Evolutionary conservation across 1,139 yeast species (phyloP), one percentile per base, ranked within the genome.

Genomic region (Scheffersomyces lignicola): DNA sequence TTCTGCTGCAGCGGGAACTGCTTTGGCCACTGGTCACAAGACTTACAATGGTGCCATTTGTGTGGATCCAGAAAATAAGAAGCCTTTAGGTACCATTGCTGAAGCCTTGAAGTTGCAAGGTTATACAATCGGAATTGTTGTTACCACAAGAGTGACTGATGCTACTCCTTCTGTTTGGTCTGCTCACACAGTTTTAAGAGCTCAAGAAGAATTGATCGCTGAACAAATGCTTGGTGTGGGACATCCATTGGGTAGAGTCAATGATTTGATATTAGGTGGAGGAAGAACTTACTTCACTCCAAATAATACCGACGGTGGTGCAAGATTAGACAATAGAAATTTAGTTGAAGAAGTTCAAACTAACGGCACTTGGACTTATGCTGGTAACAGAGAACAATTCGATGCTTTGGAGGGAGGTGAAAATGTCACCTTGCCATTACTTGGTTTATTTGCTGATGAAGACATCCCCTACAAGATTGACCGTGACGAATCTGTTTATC

Each of bases 1-100:
- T 56, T 83, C 94, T 18, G 96, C 96, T 8, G 96, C 96, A 3
- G 96, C 96, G 12, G 96, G 96, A 15, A 87, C 95, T 9, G 96
- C 95, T 0, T 88, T 85, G 52, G 69, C 94, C 1, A 83, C 95
- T 54, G 90, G 80, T 6, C 49, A 78, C 47, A 88, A 88, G 62
- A 65, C 89, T 9, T 86, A 85, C 60, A 88, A 88, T 54, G 90
- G 89, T 6, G 96, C 92, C 10, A 83, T 87, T 52, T 90, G 86
- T 11, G 94, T 88, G 14, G 73, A 72, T 40, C 75, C 84, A 1
- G 63, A 32, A 69, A 7, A 11, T 15, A 65, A 69, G 33, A 51
- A 52, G 17, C 92, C 96, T 6, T 82, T 92, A 53, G 96, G 95
- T 8, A 85, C 95, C 1, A 62, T 88, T 18, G 61, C 88, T 43